These are phyloP conservation scores for Delitschia confertaspora DNA, from an alignment of 495 filamentous ascomycete genomes.

Conservation along the genomic window DNA sequence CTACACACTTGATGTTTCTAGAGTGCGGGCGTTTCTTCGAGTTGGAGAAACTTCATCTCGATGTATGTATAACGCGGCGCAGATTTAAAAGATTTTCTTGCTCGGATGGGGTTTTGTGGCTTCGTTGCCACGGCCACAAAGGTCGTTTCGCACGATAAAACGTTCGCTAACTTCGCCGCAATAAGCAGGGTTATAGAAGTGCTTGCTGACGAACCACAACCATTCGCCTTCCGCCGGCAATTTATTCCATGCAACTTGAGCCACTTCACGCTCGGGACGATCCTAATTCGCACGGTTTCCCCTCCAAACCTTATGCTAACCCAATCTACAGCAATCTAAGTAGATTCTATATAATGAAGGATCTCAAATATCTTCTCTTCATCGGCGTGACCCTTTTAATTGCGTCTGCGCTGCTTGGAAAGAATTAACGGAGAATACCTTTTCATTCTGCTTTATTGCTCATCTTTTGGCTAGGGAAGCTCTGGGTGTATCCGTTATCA, in stretches of 20 bases:
- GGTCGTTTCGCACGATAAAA: too few relatives aligned
- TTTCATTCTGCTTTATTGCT: constrained; percentile 20
- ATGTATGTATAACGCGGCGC: too few relatives aligned
- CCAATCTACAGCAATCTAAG: constrained; percentile 25
- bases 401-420: constrained; percentile 10
- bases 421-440: constrained; percentile 19
- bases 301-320: constrained; percentile 12
- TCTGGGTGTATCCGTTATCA: constrained; percentile 6
- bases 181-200: constrained; percentile 3
- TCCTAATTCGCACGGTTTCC: constrained; percentile 14
- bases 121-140: not conserved
- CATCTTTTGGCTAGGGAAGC: constrained; percentile 2
- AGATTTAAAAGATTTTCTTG: too few relatives aligned
- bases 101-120: too few relatives aligned
- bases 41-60: too few relatives aligned
- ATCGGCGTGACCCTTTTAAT: constrained; percentile 17
- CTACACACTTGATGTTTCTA: too few relatives aligned
- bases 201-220: constrained; percentile 16
- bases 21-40: too few relatives aligned
- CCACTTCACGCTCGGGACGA: constrained; percentile 14
- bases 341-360: constrained; percentile 14
- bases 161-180: constrained; percentile 6
- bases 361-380: constrained; percentile 15
- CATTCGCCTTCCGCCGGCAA: constrained; percentile 13
- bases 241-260: constrained; percentile 25